These are phyloP conservation scores for Cutaneotrichosporon spelunceum DNA, from an alignment of 1,284 basidiomycete species.

Conservation along the genomic window DNA sequence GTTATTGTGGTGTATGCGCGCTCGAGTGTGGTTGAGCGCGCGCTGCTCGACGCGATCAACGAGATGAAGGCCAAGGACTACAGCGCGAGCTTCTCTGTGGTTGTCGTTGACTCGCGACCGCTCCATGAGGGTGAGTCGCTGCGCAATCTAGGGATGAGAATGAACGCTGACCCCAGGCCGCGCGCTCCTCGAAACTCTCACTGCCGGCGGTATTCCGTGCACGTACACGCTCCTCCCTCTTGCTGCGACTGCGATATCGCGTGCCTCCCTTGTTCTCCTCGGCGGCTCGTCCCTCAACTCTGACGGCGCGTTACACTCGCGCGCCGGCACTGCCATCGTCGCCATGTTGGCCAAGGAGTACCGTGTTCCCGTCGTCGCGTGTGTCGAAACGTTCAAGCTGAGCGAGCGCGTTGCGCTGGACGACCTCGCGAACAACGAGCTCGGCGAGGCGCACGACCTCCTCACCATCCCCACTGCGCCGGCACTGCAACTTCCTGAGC, in stretches of 20 bases:
- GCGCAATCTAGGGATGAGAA: not conserved
- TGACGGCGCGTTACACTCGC: slow-evolving; percentile 89
- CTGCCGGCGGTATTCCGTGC: slow-evolving; percentile 72
- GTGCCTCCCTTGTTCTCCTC: slow-evolving; percentile 76
- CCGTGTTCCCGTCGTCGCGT: slow-evolving; percentile 89
- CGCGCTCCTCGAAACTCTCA: slow-evolving; percentile 68
- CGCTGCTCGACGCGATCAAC: slow-evolving; percentile 69
- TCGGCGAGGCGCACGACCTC: slow-evolving; percentile 59
- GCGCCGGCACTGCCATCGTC: slow-evolving; percentile 91
- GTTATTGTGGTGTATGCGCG: slow-evolving; percentile 90
- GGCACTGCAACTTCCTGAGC: slow-evolving; percentile 18
- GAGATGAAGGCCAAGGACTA: slow-evolving; percentile 57
- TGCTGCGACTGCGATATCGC: slow-evolving; percentile 74
- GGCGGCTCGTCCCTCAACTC: slow-evolving; percentile 92
- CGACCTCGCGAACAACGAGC: slow-evolving; percentile 92
- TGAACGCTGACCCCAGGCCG: slow-evolving; percentile 60
- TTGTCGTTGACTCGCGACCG: slow-evolving; percentile 92
- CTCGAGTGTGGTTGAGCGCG: slow-evolving; percentile 90
- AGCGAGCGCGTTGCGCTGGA: slow-evolving; percentile 90
- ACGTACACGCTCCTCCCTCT: slow-evolving; percentile 91
- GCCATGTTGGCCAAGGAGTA: slow-evolving; percentile 92
- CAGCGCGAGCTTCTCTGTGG: slow-evolving; percentile 77
- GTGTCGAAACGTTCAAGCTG: slow-evolving; percentile 99
- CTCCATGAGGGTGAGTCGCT: slow-evolving; percentile 72
- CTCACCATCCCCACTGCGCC: slow-evolving; percentile 28